Percentiles rank a stretch among this genome's conserved stretches.
Evolutionary conservation across 2,329 filamentous ascomycete species (phyloP).

Genomic region (Hymenoscyphus albidus): DNA sequence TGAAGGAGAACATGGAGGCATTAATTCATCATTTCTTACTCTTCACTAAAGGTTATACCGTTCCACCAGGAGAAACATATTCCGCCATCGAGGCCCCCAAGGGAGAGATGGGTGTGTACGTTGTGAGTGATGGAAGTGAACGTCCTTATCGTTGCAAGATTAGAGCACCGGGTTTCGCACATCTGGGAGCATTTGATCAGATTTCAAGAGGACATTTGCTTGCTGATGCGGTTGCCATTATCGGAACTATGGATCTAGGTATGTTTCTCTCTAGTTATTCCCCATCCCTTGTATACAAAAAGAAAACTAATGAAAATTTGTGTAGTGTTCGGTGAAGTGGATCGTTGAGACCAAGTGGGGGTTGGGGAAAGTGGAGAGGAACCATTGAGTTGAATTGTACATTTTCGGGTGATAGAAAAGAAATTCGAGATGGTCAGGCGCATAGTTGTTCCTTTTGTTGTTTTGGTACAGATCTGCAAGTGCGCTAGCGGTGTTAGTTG

Average conservation of each 20-base stretch:
- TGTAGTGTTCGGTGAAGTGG: slow-evolving; percentile 44
- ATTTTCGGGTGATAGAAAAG: slow-evolving; percentile 9
- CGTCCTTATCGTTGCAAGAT: slow-evolving; percentile 97
- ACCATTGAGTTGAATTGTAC: slow-evolving; percentile 8
- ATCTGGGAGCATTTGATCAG: slow-evolving; percentile 91
- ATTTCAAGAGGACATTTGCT: slow-evolving; percentile 87
- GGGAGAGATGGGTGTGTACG: slow-evolving; percentile 97
- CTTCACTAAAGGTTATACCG: slow-evolving; percentile 97
- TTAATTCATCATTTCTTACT: slow-evolving; percentile 98
- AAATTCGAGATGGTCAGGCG: background rate
- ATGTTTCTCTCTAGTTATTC: slow-evolving; percentile 37
- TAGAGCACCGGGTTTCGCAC: slow-evolving; percentile 91
- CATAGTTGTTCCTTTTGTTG: background rate
- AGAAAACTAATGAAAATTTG: slow-evolving; percentile 20
- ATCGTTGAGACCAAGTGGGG: slow-evolving; percentile 40
- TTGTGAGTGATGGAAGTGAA: slow-evolving; percentile 95
- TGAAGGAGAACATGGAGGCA: slow-evolving; percentile 99
- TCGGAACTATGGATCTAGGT: slow-evolving; percentile 85
- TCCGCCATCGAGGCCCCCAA: slow-evolving; percentile 98
- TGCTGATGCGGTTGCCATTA: slow-evolving; percentile 94
- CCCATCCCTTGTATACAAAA: slow-evolving; percentile 11
- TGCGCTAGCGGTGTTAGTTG: background rate
- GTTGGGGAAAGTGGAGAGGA: slow-evolving; percentile 5
- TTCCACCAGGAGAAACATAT: slow-evolving; percentile 97
- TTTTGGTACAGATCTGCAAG: slow-evolving; percentile 3